Percentiles rank a stretch among this genome's conserved stretches.
Evolutionary conservation across 352 stramenopile genomes (phyloP).

Genomic region (Phytopythium montanum): DNA sequence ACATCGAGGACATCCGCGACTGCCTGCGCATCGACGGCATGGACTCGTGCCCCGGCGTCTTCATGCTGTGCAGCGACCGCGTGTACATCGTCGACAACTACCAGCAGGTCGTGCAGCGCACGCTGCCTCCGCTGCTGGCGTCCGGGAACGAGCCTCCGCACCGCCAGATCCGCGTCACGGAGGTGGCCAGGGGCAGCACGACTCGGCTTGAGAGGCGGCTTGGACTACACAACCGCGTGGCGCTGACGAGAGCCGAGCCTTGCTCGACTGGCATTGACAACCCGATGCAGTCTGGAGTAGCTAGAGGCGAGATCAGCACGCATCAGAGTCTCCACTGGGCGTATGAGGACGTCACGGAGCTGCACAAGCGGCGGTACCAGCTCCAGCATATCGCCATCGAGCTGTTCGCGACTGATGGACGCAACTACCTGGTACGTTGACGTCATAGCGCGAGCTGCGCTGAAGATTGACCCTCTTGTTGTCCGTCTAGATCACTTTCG

Average conservation of each 20-base stretch:
- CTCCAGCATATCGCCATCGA: constrained; percentile 70
- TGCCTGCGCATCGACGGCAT: constrained; percentile 75
- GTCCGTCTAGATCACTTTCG: constrained; percentile 52
- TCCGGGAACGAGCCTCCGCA: not conserved
- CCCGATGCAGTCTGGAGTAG: not conserved
- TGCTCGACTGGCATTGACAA: constrained; percentile 8
- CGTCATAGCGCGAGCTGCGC: not conserved
- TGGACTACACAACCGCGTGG: constrained; percentile 4
- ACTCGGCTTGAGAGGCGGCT: constrained; percentile 53
- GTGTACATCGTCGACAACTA: constrained; percentile 79
- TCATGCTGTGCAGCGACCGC: constrained; percentile 62
- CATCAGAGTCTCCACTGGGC: constrained; percentile 73
- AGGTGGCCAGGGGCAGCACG: constrained; percentile 41
- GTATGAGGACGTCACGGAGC: constrained; percentile 69
- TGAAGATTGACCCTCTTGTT: not conserved
- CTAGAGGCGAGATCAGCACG: constrained; percentile 1
- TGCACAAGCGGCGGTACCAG: constrained; percentile 77
- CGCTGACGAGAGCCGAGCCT: constrained; percentile 15
- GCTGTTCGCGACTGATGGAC: constrained; percentile 68
- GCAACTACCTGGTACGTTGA: constrained; percentile 64
- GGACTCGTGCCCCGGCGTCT: constrained; percentile 69
- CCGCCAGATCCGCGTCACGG: constrained; percentile 35
- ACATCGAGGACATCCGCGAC: constrained; percentile 63
- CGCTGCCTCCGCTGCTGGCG: not conserved
- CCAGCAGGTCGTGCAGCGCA: constrained; percentile 27